Conservation (phyloP, 2,329 filamentous ascomycete species). For the Paraphoma chrysanthemicola region DNA sequence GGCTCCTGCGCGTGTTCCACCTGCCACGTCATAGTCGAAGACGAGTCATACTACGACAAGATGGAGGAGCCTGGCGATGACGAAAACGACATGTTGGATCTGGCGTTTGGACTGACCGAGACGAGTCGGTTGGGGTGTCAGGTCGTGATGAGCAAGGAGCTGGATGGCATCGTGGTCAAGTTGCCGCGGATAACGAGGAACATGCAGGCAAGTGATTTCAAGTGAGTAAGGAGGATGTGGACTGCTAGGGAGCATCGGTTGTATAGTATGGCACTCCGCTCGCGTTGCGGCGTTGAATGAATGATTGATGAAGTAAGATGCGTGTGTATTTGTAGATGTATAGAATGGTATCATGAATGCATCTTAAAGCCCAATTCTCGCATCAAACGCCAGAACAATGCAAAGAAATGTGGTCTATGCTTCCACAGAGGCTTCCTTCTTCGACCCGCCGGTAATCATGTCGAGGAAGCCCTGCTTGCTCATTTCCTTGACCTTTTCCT, state of each 20-base stretch:
- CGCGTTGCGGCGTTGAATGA: neutral
- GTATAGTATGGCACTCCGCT: neutral
- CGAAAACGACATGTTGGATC: conserved; percentile 66
- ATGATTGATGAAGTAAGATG: neutral
- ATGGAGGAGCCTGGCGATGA: conserved; percentile 64
- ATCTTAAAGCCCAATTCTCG: neutral
- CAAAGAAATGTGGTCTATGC: neutral
- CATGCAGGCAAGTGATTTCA: conserved; percentile 92
- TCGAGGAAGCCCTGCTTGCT: conserved; percentile 96
- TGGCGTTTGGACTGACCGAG: conserved; percentile 89
- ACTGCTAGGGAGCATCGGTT: neutral
- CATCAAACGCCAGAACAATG: neutral
- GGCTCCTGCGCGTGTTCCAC: conserved; percentile 93
- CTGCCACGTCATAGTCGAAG: conserved; percentile 85
- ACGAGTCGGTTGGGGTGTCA: conserved; percentile 86
- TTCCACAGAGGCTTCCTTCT: conserved; percentile 37
- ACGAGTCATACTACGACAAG: conserved; percentile 76
- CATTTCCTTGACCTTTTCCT: conserved; percentile 93
- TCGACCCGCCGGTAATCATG: conserved; percentile 71
- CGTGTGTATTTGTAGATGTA: conserved; percentile 1
- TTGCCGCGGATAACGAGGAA: conserved; percentile 95
- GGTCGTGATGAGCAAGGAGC: conserved; percentile 86
- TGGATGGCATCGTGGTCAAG: conserved; percentile 85
- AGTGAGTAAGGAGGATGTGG: conserved; percentile 16
- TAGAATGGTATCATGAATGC: conserved; percentile 9